A percentile compares a stretch with the other conserved stretches of the same genome.
Evolutionary conservation across 163 green algal species (phyloP).

Genomic region (Smithsoniella earleae): DNA sequence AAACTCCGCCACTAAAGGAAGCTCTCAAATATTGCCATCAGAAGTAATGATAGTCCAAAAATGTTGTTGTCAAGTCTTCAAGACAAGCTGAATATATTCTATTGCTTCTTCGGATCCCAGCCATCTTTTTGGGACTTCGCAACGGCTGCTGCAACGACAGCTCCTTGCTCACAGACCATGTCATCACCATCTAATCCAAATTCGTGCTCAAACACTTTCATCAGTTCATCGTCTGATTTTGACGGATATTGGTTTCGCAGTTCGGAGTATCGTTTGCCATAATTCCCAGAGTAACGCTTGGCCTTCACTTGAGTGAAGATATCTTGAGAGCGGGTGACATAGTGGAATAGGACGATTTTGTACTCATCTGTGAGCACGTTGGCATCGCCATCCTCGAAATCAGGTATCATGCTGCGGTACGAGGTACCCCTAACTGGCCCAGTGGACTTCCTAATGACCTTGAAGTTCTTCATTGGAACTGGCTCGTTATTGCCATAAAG

Average conservation of each 20-base stretch:
- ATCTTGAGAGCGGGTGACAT: conserved; percentile 8
- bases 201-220: background rate
- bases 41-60: no score
- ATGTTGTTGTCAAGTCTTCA: no score
- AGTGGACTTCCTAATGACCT: no score
- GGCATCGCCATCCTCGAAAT: no score
- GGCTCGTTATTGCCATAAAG: conserved; percentile 1
- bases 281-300: background rate
- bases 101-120: no score
- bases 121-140: no score
- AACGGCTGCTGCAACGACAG: background rate
- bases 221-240: background rate
- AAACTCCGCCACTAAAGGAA: no score
- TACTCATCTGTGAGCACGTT: background rate
- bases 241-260: background rate
- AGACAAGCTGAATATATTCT: no score
- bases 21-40: no score
- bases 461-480: background rate
- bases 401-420: no score
- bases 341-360: background rate
- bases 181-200: conserved; percentile 6
- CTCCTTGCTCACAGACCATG: background rate
- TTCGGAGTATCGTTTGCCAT: background rate
- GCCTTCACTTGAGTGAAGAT: background rate
- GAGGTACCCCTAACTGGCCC: no score